phyloP scores from a whole-genome alignment of 2,329 filamentous ascomycete species.

The Aspergillus quadrilineatus region DNA sequence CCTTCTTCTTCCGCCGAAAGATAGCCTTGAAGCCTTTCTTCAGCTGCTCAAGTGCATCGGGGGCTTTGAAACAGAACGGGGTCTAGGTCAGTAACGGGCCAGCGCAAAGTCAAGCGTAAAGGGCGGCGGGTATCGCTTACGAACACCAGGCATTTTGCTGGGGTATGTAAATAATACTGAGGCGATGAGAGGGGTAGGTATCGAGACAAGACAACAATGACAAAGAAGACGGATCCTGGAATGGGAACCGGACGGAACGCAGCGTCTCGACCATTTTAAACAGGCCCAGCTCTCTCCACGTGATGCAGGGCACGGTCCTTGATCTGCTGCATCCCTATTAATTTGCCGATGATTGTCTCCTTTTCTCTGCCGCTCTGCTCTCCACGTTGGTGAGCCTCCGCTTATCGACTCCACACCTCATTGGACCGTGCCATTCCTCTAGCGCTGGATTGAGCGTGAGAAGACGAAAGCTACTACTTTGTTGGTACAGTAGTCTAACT shows the following conservation, averaged over 20 bases:
- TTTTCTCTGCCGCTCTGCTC: slow-evolving; percentile 10
- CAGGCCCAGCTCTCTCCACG: slow-evolving; percentile 10
- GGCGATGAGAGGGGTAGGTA: background rate
- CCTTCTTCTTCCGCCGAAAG: slow-evolving; percentile 35
- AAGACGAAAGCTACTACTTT: background rate
- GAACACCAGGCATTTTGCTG: slow-evolving; percentile 35
- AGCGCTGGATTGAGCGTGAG: slow-evolving; percentile 3
- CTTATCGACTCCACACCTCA: slow-evolving; percentile 5
- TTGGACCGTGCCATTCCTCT: slow-evolving; percentile 7
- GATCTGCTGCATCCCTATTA: slow-evolving; percentile 11
- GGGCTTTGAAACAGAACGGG: slow-evolving; percentile 21
- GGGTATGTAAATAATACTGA: background rate
- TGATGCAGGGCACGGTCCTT: slow-evolving; percentile 18
- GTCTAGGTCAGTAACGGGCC: background rate
- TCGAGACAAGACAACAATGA: background rate
- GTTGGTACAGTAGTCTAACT: background rate
- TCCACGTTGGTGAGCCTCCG: slow-evolving; percentile 12
- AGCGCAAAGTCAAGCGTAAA: background rate
- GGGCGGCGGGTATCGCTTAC: slow-evolving; percentile 24
- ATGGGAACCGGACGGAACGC: background rate
- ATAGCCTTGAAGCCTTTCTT: slow-evolving; percentile 35
- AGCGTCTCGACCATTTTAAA: slow-evolving; percentile 9
- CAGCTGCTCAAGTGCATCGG: slow-evolving; percentile 32
- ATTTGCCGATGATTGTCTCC: slow-evolving; percentile 11
- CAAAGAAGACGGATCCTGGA: background rate